Conservation (phyloP, 805 yeast genomes). For the Danielozyma ontarioensis region DNA sequence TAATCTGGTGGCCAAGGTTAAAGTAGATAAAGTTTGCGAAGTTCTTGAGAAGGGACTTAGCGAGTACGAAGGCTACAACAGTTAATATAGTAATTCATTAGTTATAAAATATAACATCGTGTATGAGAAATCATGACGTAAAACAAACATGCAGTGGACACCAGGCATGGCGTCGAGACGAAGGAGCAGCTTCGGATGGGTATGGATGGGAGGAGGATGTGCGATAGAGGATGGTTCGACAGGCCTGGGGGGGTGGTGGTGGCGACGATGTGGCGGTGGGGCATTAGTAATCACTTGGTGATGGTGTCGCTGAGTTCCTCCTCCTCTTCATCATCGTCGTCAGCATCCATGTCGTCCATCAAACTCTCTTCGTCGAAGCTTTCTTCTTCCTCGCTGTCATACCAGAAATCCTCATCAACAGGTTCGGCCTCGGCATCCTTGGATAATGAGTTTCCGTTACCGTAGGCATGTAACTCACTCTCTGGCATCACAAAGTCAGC, state of each 20-base stretch:
- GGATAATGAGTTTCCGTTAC: constrained; percentile 24
- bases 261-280: not conserved
- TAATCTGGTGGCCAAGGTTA: constrained; percentile 30
- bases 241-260: not conserved
- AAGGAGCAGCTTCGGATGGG: no score
- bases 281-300: no score
- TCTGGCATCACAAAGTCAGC: constrained; percentile 79
- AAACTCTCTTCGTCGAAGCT: constrained; percentile 44
- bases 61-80: no score
- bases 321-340: constrained; percentile 54
- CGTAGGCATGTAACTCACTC: constrained; percentile 44
- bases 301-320: no score
- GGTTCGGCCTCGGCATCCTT: constrained; percentile 48
- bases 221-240: not conserved
- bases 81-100: no score
- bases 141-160: no score
- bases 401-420: constrained; percentile 82
- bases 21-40: constrained; percentile 25
- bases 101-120: no score
- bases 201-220: no score
- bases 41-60: constrained; percentile 28
- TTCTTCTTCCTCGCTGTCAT: constrained; percentile 49
- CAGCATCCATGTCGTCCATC: constrained; percentile 43
- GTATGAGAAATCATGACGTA: constrained; percentile 1
- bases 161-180: no score